Evolutionary conservation across 257 asterid species (phyloP), one percentile per base, ranked within the genome.

Genomic region (Ehretia macrophylla): DNA sequence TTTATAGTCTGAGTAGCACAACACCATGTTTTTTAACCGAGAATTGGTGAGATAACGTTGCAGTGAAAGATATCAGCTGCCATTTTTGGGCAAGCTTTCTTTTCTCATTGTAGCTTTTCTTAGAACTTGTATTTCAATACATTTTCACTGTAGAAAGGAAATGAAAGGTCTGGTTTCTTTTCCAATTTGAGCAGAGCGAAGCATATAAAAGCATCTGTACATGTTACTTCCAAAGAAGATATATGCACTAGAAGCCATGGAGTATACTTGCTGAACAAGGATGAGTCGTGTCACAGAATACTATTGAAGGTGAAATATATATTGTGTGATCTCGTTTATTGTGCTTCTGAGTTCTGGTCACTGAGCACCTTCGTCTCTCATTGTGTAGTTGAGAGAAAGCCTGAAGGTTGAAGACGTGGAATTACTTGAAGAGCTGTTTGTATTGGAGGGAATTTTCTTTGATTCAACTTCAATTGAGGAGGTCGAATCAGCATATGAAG

Each of bases 341-440:
- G 42, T 56, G 53, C 44, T 56, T 64, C 32, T n/a, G n/a, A n/a
- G n/a, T n/a, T n/a, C n/a, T 52, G 0, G 20, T 40, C 51, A 59
- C 66, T 77, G 53, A 83, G 60, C 68, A 62, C 17, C 19, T 66
- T 40, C n/a, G 12, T 46, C 63, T 54, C 55, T 55, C 53, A 59
- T 65, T 51, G 42, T 72, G 63, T 46, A 88, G 96, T 59, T 88
- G 83, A 73, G 78, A 55, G 81, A 67, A 72, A 71, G 68, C 64
- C 58, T 88, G 76, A 74, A 68, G 40, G 72, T 65, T 22, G 95
- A 81, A 69, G 83, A 79, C 52, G 81, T 85, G 51, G 74, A 79
- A 55, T 81, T 88, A 54, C 86, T 88, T 21, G 93, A 85, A 71
- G 84, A 88, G 64, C 72, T 88, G 53, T 78, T 88, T 67, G 70